phyloP scores from a whole-genome alignment of 1,284 basidiomycete genomes.

The Malassezia caprae region DNA sequence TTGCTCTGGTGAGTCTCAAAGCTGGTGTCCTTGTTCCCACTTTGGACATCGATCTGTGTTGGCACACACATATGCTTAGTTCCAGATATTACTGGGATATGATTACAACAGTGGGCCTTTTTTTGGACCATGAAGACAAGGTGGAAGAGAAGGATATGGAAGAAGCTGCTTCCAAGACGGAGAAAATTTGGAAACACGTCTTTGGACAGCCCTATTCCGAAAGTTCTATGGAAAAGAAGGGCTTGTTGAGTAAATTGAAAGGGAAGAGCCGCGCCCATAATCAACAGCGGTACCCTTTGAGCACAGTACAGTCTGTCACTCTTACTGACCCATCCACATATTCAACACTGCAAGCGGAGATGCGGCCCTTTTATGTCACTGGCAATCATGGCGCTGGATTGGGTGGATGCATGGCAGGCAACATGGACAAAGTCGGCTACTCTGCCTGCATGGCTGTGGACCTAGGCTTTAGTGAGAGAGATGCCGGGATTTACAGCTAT shows the following conservation, averaged over 20 bases:
- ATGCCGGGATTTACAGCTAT: neutral
- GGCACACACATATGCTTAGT: conserved; percentile 35
- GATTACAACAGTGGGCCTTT: conserved; percentile 24
- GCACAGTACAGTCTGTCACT: neutral
- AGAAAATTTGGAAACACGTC: neutral
- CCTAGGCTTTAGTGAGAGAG: neutral
- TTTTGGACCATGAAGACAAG: conserved; percentile 24
- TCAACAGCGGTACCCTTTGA: neutral
- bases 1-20: conserved; percentile 19
- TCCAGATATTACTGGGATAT: conserved; percentile 21
- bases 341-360: neutral
- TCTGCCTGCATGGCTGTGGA: neutral
- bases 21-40: conserved; percentile 23
- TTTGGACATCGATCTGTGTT: conserved; percentile 35
- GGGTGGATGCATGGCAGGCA: neutral
- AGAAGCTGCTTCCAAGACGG: neutral
- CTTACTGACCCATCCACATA: neutral
- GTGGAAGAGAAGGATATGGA: neutral
- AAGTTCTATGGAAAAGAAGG: neutral
- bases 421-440: neutral
- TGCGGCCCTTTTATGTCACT: neutral
- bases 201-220: neutral
- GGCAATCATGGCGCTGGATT: neutral
- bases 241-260: neutral
- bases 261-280: neutral